Base-by-base conservation (phyloP, 2,329 filamentous ascomycete species). In the Achaetomium macrosporum region DNA sequence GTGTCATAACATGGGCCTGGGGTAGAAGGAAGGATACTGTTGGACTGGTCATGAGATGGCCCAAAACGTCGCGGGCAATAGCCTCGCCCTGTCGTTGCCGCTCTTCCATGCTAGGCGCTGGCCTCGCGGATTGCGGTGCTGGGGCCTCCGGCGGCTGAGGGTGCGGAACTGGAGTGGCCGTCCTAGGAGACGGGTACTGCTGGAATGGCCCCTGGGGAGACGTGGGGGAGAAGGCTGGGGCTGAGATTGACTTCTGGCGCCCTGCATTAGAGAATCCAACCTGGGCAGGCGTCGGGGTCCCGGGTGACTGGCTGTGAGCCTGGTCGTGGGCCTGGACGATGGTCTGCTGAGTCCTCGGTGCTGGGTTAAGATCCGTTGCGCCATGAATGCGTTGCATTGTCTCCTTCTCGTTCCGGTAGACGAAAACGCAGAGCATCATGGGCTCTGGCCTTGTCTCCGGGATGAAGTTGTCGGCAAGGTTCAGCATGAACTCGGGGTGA, bases 401-500 rank as follows among this genome's bases (percentile, higher is more conserved):
- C 15, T 64, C 66, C 0, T 70, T 69, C 42, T 82, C 79, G 45
- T 85, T 84, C 35, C 87, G 82, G 58, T 95, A 88, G 3, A 96
- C 89, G 57, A 97, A 87, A 1, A 92, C 87, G 19, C 91, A 82
- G 9, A 97, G 75, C 35, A 99, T 74, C 71, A 93, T 82, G 1
- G 88, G 83, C 59, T 95, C 86, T 0, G 83, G 76, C 15, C 87
- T 79, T 2, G 80, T 79, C 54, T 81, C 78, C 42, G 91, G 88
- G 31, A 96, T 80, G 30, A 82, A 81, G 66, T 91, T 91, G 61
- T 92, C 87, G 57, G 89, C 85, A n/a, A 97, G 78, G 64, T 95
- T 87, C 56, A 90, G 81, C 68, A 96, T 83, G 63, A 96, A 96
- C 57, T 91, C 88, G 0, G 93, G 92, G 41, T 92, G 80, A 46